phyloP scores from a whole-genome alignment of 2,329 filamentous ascomycete species.

The Ceratocystis alfenasii region DNA sequence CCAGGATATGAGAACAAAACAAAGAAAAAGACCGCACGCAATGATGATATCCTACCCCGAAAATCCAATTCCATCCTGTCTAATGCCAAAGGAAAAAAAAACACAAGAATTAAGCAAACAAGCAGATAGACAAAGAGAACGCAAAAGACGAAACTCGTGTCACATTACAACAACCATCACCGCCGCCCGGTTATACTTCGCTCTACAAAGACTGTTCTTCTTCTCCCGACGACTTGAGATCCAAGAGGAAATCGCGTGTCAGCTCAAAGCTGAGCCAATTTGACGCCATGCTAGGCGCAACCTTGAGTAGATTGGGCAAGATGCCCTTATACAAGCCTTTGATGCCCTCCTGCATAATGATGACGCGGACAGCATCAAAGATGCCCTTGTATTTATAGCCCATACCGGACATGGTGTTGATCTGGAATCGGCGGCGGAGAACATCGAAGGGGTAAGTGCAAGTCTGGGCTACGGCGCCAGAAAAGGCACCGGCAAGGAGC shows the following conservation, averaged over 20 bases:
- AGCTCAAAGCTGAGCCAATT: conserved; percentile 97
- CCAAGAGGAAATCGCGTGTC: conserved; percentile 72
- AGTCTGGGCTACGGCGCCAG: conserved; percentile 92
- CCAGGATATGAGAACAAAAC: not conserved
- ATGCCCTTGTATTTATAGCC: conserved; percentile 90
- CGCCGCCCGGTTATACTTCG: not conserved
- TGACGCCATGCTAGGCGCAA: conserved; percentile 95
- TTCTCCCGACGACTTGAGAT: conserved; percentile 39
- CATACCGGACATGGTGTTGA: conserved; percentile 98
- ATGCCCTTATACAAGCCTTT: conserved; percentile 91
- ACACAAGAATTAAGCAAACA: conserved; percentile 4
- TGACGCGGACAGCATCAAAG: conserved; percentile 68
- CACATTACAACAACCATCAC: not conserved
- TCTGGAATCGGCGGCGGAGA: conserved; percentile 83
- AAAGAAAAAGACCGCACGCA: not conserved
- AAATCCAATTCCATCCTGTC: conserved; percentile 3
- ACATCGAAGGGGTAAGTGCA: conserved; percentile 99
- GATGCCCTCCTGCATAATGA: conserved; percentile 71
- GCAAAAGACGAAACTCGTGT: not conserved
- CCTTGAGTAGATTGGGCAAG: conserved; percentile 87
- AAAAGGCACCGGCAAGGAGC: conserved; percentile 77
- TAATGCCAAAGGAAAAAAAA: not conserved
- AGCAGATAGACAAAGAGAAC: not conserved
- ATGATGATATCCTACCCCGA: conserved; percentile 3
- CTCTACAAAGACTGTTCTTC: conserved; percentile 23